Evolutionary conservation across 1,284 basidiomycete genomes (phyloP).

Genomic region (Psilocybe mexicana): DNA sequence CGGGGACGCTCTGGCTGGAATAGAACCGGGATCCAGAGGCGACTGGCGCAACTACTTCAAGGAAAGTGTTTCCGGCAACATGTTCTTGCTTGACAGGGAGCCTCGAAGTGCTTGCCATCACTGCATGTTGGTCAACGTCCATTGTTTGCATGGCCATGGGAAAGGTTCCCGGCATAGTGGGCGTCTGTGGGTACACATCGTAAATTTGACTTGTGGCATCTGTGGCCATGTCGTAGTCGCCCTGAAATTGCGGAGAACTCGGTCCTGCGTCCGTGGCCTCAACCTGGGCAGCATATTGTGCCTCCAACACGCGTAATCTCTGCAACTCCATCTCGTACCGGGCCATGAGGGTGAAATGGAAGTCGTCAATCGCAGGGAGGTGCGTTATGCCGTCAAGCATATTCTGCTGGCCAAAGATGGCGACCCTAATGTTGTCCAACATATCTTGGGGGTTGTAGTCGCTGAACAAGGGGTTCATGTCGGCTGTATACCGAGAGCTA

Average conservation of each 20-base stretch:
- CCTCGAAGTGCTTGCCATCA: not conserved
- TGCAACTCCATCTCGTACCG: constrained; percentile 8
- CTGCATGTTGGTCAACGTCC: not conserved
- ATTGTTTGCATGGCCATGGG: not conserved
- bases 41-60: not conserved
- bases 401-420: constrained; percentile 17
- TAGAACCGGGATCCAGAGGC: not conserved
- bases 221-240: not conserved
- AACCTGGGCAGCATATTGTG: not conserved
- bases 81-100: not conserved
- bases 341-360: not conserved
- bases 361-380: not conserved
- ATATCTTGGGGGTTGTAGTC: not conserved
- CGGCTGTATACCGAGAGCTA: not conserved
- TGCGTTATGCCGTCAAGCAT: not conserved
- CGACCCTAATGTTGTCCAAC: constrained; percentile 21
- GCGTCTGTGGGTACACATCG: too few relatives aligned
- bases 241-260: not conserved
- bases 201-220: too few relatives aligned
- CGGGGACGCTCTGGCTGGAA: too few relatives aligned
- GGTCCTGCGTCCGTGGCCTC: not conserved
- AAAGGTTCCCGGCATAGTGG: too few relatives aligned
- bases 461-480: constrained; percentile 5
- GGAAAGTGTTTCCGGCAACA: not conserved
- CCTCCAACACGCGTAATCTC: constrained; percentile 13